phyloP scores from a whole-genome alignment of 805 yeast genomes.

The Ogataea chonburiensis region DNA sequence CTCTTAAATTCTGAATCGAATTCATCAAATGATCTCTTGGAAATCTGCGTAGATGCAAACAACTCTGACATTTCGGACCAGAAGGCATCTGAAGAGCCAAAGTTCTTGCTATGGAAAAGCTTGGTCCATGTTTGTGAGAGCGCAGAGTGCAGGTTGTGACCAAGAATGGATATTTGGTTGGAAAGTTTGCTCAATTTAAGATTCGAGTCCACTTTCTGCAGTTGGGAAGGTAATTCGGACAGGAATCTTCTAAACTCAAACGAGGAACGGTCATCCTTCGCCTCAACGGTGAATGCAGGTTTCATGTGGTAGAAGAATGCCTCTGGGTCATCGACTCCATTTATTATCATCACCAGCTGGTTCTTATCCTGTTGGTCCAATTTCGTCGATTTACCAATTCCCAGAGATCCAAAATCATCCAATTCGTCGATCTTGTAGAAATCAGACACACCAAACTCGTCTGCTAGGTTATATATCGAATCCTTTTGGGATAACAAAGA shows the following conservation, averaged over 20 bases:
- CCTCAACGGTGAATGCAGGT: slow-evolving; percentile 25
- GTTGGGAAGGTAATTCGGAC: slow-evolving; percentile 26
- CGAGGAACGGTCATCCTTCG: slow-evolving; percentile 23
- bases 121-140: slow-evolving; percentile 27
- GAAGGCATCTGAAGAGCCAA: slow-evolving; percentile 34
- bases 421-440: slow-evolving; percentile 36
- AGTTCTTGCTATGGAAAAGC: slow-evolving; percentile 27
- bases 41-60: slow-evolving; percentile 16
- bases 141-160: slow-evolving; percentile 15
- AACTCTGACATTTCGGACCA: slow-evolving; percentile 37
- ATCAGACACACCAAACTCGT: slow-evolving; percentile 42
- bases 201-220: slow-evolving; percentile 15
- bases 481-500: slow-evolving; percentile 29
- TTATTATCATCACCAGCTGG: slow-evolving; percentile 39
- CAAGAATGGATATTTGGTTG: slow-evolving; percentile 26
- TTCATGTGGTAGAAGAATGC: slow-evolving; percentile 26
- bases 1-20: slow-evolving; percentile 48
- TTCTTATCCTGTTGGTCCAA: slow-evolving; percentile 23
- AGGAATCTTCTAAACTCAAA: slow-evolving; percentile 24
- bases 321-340: slow-evolving; percentile 41
- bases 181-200: slow-evolving; percentile 27
- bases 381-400: slow-evolving; percentile 21
- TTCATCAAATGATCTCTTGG: slow-evolving; percentile 30
- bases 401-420: slow-evolving; percentile 23
- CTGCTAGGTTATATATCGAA: slow-evolving; percentile 45